Conservation (phyloP, 1,284 basidiomycete species). For the Cutaneotrichosporon cavernicola region DNA sequence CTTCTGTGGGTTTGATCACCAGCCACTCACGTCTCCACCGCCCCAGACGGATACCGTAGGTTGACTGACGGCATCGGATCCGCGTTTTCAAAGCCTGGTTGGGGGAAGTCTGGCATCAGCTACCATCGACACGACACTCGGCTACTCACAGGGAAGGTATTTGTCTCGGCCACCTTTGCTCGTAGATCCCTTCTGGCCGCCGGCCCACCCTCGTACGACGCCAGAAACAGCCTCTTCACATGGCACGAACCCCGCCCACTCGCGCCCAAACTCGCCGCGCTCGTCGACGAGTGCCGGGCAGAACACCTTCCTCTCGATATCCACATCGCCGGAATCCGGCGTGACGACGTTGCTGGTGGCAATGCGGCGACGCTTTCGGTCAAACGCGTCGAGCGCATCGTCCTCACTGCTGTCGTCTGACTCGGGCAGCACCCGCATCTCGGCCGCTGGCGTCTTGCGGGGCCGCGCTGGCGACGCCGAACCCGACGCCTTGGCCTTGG, state of each 20-base stretch:
- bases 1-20: neutral
- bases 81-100: constrained; percentile 45
- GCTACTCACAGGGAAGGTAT: constrained; percentile 25
- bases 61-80: constrained; percentile 48
- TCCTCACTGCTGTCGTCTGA: constrained; percentile 25
- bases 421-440: constrained; percentile 24
- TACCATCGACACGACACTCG: neutral
- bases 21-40: constrained; percentile 43
- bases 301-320: constrained; percentile 32
- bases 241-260: constrained; percentile 43
- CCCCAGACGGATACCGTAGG: constrained; percentile 53
- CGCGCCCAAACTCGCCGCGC: constrained; percentile 43
- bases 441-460: constrained; percentile 7
- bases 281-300: constrained; percentile 37
- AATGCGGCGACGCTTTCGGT: constrained; percentile 22
- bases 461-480: constrained; percentile 12
- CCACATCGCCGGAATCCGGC: constrained; percentile 22
- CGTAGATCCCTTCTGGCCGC: constrained; percentile 23
- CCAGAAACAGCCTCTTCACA: constrained; percentile 41
- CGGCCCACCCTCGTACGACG: constrained; percentile 33
- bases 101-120: constrained; percentile 46
- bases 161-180: constrained; percentile 20
- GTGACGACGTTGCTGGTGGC: constrained; percentile 11
- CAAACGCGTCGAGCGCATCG: constrained; percentile 22
- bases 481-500: constrained; percentile 1